Percentiles rank a stretch among this genome's conserved stretches.
Conservation (phyloP, 2,329 filamentous ascomycete species). For the Stagonosporopsis chrysanthemi region DNA sequence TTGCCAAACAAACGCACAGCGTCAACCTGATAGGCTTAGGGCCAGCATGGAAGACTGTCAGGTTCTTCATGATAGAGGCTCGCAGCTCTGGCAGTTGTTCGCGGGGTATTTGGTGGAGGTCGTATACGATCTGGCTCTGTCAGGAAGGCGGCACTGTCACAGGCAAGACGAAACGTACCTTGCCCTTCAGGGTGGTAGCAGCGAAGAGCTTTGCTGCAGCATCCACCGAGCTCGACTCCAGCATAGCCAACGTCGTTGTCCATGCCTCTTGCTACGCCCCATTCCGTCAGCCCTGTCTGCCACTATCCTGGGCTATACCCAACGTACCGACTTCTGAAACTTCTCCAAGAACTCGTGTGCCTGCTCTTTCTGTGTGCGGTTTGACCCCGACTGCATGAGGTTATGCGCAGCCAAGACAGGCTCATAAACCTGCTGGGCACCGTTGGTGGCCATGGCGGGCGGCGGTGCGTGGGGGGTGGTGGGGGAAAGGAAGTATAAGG, state of each 20-base stretch:
- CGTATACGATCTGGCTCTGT: slow-evolving; percentile 83
- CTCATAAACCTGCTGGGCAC: slow-evolving; percentile 74
- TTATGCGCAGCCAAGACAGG: slow-evolving; percentile 87
- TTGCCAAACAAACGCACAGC: slow-evolving; percentile 92
- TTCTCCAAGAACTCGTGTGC: slow-evolving; percentile 90
- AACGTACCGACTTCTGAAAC: slow-evolving; percentile 95
- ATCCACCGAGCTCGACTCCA: slow-evolving; percentile 78
- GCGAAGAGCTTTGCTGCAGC: slow-evolving; percentile 92
- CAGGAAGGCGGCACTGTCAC: slow-evolving; percentile 20
- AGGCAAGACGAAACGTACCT: slow-evolving; percentile 67
- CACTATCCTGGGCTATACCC: slow-evolving; percentile 1
- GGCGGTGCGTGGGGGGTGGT: slow-evolving; percentile 27
- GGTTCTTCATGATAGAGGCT: slow-evolving; percentile 80
- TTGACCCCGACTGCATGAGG: slow-evolving; percentile 86
- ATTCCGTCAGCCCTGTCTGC: slow-evolving; percentile 36
- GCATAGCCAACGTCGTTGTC: slow-evolving; percentile 83
- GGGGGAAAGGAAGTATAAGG: slow-evolving; percentile 25
- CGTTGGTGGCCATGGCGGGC: slow-evolving; percentile 71
- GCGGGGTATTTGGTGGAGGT: slow-evolving; percentile 85
- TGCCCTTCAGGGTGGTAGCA: slow-evolving; percentile 95
- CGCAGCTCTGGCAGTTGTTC: slow-evolving; percentile 78
- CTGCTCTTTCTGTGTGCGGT: slow-evolving; percentile 83
- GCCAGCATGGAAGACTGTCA: slow-evolving; percentile 81
- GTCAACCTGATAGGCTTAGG: slow-evolving; percentile 82
- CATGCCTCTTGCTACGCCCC: slow-evolving; percentile 79